Evolutionary conservation across 1,139 yeast species (phyloP).

Genomic region (Kurtzmaniella quercitrusa): DNA sequence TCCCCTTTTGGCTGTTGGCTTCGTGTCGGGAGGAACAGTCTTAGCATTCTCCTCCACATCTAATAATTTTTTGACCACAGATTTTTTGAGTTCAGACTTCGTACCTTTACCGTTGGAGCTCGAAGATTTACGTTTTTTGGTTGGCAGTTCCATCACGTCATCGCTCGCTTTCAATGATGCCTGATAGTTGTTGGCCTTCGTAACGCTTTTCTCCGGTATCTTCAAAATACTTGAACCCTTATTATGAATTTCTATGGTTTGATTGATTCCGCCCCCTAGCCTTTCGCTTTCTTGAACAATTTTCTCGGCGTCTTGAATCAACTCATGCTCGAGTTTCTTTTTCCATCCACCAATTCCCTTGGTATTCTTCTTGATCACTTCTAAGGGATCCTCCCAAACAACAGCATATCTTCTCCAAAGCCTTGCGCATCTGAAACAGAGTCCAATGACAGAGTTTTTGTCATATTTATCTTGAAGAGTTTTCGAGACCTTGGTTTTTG

Average conservation of each 20-base stretch:
- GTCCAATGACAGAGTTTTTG: slow-evolving; percentile 40
- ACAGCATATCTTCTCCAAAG: slow-evolving; percentile 91
- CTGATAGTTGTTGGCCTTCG: neutral
- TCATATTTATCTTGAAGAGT: slow-evolving; percentile 19
- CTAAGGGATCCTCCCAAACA: slow-evolving; percentile 80
- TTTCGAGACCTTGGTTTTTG: slow-evolving; percentile 16
- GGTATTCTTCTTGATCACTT: slow-evolving; percentile 49
- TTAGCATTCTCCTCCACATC: slow-evolving; percentile 4
- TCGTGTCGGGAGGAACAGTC: neutral
- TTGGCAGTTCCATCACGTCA: neutral
- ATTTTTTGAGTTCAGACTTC: neutral
- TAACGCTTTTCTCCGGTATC: neutral
- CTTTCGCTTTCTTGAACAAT: slow-evolving; percentile 46
- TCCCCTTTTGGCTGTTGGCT: slow-evolving; percentile 2
- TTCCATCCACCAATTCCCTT: slow-evolving; percentile 46
- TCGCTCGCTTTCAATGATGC: neutral
- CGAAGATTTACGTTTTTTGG: neutral
- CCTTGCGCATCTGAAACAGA: slow-evolving; percentile 83
- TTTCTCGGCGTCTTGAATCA: slow-evolving; percentile 58
- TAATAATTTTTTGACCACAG: neutral
- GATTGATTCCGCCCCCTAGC: slow-evolving; percentile 14
- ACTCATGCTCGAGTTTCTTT: slow-evolving; percentile 66
- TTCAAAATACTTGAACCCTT: slow-evolving; percentile 1
- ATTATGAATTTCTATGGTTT: slow-evolving; percentile 8
- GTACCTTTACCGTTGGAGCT: neutral